Evolutionary conservation across 805 yeast species (phyloP), one percentile per base, ranked within the genome.

Genomic region (Lipomyces anomalus): DNA sequence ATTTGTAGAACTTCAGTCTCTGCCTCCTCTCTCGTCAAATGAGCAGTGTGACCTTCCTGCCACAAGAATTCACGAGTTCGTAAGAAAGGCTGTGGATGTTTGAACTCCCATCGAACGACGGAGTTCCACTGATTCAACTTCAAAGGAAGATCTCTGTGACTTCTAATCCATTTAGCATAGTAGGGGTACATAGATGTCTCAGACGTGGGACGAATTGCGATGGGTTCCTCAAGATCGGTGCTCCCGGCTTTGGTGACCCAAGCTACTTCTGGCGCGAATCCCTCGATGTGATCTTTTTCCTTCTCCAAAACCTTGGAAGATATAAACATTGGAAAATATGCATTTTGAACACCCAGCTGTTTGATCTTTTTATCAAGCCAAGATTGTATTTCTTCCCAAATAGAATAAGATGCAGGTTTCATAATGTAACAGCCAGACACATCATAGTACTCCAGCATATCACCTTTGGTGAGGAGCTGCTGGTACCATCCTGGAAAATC

Each of bases 1-100:
- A 94, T 90, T 67, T 82, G 82, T 59, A 76, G 63, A 26, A 90
- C 97, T 72, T 92, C 97, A 48, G 72, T 72, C 50, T 76, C 74
- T 26, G 98, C 96, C 50, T 78, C 92, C 51, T 80, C 85, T 55
- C 72, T 68, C 46, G 94, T 84, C 63, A 94, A 76, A 67, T 86
- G 95, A 44, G 95, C 98, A 41, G 98, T 92, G 73, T 92, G 99
- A 60, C 99, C 99, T 73, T 92, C 99, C 73, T 92, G 99, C 99
- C 99, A 92, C 68, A 92, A 75, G 72, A 92, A 92, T 71, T 92
- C 99, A 73, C 99, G 84, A 11, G 98, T 94, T 78, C 99, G 84
- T 65, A 92, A 72, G 70, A 92, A 92, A 41, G 99, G 99, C 72
- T 92, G 99, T 47, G 99, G 99, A 69, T 92, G 97, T 75, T 92